Evolutionary conservation across 2,329 filamentous ascomycete genomes (phyloP).

Genomic region (Ploettnerulaceae sp.): DNA sequence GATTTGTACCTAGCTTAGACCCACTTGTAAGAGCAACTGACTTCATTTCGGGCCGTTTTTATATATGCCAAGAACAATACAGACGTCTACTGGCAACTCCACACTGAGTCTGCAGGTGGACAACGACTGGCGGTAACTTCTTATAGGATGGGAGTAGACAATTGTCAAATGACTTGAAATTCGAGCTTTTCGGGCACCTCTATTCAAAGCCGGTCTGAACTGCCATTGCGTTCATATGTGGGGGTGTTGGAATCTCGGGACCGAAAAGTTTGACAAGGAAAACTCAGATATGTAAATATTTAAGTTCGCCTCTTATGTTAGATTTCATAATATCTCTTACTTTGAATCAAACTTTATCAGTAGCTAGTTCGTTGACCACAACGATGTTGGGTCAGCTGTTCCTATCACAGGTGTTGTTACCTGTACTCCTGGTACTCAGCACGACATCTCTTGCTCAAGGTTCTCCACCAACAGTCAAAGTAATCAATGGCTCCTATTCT

Average conservation of each 20-base stretch:
- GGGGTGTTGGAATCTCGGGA: neutral
- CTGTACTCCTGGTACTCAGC: neutral
- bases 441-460: neutral
- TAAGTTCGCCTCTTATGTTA: neutral
- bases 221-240: conserved; percentile 1
- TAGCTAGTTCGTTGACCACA: neutral
- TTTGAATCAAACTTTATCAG: too few species aligned
- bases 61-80: too few species aligned
- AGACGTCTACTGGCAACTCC: too few species aligned
- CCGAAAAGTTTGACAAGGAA: neutral
- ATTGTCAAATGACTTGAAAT: conserved; percentile 2
- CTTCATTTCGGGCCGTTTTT: too few species aligned
- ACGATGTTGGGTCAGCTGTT: neutral
- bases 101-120: too few species aligned
- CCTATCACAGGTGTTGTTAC: neutral
- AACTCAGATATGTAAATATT: neutral
- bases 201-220: neutral
- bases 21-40: too few species aligned
- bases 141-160: too few species aligned
- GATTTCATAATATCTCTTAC: neutral
- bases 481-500: conserved; percentile 23
- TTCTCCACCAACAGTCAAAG: conserved; percentile 14
- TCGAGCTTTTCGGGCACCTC: neutral
- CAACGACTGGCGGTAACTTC: too few species aligned
- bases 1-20: too few species aligned